A percentile compares a stretch with the other conserved stretches of the same genome.
Evolutionary conservation across 75 land plant species (phyloP).

Genomic region (Pinus albicaulis): DNA sequence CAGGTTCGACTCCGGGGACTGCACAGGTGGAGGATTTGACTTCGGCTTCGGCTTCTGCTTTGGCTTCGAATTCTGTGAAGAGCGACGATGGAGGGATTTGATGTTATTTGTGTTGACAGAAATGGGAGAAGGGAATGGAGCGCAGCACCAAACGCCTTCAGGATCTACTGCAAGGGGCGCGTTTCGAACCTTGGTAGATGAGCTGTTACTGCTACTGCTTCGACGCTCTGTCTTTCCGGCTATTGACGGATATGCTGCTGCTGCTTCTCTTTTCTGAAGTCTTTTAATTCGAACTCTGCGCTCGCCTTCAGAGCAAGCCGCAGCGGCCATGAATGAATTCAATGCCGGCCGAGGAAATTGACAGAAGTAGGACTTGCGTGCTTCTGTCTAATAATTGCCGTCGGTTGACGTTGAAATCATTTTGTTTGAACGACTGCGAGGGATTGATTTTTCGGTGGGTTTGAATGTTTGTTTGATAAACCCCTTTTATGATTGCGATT

Average conservation of each 20-base stretch:
- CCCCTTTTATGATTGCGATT: too few relatives aligned
- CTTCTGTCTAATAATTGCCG: not conserved
- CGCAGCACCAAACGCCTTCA: conserved; percentile 9
- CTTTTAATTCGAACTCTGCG: not conserved
- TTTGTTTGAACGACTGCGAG: not conserved
- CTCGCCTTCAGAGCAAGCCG: not conserved
- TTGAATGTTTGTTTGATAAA: too few relatives aligned
- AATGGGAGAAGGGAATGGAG: conserved; percentile 4
- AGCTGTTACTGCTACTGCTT: not conserved
- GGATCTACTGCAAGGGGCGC: conserved; percentile 10
- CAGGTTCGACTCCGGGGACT: not conserved
- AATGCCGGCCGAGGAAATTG: not conserved
- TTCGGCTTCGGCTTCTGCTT: not conserved
- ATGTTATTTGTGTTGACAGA: not conserved
- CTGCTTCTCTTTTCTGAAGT: too few relatives aligned
- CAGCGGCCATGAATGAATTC: not conserved
- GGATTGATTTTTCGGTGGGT: not conserved
- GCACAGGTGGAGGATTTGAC: not conserved
- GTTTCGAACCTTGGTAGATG: conserved; percentile 6
- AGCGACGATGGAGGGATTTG: not conserved
- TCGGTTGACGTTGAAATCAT: not conserved
- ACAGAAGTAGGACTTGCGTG: too few relatives aligned
- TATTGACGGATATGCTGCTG: conserved; percentile 4
- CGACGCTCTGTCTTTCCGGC: not conserved
- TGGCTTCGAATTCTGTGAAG: not conserved